These are phyloP conservation scores for Breynia disticha DNA, from an alignment of 441 rosid species.

Conservation along the genomic window DNA sequence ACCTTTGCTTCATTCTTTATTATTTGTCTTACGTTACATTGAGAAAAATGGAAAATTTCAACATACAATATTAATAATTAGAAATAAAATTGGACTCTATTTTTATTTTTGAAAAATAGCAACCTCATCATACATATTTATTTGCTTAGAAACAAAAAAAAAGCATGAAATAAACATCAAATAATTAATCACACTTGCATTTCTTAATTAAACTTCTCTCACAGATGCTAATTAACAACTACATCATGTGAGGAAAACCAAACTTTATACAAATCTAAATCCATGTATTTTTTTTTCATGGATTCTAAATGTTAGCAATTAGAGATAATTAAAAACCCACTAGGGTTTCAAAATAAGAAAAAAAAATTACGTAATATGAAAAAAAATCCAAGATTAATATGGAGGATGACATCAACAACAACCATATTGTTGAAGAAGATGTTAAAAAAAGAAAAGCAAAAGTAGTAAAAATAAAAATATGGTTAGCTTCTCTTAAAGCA, in stretches of 20 bases:
- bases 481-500: constrained; percentile 24
- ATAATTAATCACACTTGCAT: too few species aligned
- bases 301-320: constrained; percentile 31
- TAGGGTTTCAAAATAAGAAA: constrained; percentile 12
- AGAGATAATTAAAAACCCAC: constrained; percentile 24
- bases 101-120: too few species aligned
- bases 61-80: too few species aligned
- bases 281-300: constrained; percentile 23
- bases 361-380: constrained; percentile 7
- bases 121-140: too few species aligned
- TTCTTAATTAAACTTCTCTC: too few species aligned
- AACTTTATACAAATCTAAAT: constrained; percentile 32
- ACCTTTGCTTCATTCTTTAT: too few species aligned
- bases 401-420: constrained; percentile 14
- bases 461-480: constrained; percentile 34
- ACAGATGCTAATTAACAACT: constrained; percentile 5
- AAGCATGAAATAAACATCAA: too few species aligned
- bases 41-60: too few species aligned
- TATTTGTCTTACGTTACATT: too few species aligned
- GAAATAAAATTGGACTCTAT: too few species aligned
- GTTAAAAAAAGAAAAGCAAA: constrained; percentile 25
- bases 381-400: not conserved
- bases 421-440: constrained; percentile 22
- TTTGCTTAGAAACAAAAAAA: too few species aligned
- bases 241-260: constrained; percentile 53